Evolutionary conservation across 2,329 filamentous ascomycete species (phyloP).

Genomic region (Fusarium setosum): DNA sequence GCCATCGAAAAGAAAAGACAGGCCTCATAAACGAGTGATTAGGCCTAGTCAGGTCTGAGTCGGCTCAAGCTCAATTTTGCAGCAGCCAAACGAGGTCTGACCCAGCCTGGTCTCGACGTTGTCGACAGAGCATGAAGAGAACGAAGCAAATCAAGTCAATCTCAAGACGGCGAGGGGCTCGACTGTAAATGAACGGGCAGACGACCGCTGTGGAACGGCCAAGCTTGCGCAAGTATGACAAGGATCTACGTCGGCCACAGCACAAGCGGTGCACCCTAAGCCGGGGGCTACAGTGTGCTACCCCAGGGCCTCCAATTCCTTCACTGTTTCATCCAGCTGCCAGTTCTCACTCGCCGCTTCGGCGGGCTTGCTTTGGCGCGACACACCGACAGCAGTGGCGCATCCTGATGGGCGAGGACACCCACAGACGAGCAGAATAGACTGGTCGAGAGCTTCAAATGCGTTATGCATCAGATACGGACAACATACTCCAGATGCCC

Average conservation of each 20-base stretch:
- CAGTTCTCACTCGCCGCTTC: not conserved
- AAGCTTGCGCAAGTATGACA: conserved; percentile 23
- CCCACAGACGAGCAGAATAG: conserved; percentile 9
- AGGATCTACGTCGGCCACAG: conserved; percentile 16
- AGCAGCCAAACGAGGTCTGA: conserved; percentile 2
- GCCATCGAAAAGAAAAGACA: conserved; percentile 16
- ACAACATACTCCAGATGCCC: not conserved
- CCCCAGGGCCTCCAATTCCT: conserved; percentile 14
- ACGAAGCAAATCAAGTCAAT: conserved; percentile 9
- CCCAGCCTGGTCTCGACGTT: conserved; percentile 7
- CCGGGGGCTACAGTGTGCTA: conserved; percentile 5
- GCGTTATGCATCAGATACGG: not conserved
- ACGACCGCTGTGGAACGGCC: conserved; percentile 1
- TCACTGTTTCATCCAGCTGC: conserved; percentile 20
- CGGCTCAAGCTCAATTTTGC: conserved; percentile 10
- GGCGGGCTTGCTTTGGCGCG: conserved; percentile 11
- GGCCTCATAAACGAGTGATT: conserved; percentile 33
- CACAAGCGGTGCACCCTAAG: conserved; percentile 13
- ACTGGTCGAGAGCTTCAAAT: not conserved
- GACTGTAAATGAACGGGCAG: conserved; percentile 27
- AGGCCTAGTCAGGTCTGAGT: conserved; percentile 11
- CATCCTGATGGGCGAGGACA: not conserved
- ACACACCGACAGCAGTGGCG: conserved; percentile 17
- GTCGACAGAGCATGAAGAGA: conserved; percentile 1
- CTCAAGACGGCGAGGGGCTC: conserved; percentile 13